Evolutionary conservation across 805 yeast species (phyloP).

Genomic region (Priceomyces castillae): DNA sequence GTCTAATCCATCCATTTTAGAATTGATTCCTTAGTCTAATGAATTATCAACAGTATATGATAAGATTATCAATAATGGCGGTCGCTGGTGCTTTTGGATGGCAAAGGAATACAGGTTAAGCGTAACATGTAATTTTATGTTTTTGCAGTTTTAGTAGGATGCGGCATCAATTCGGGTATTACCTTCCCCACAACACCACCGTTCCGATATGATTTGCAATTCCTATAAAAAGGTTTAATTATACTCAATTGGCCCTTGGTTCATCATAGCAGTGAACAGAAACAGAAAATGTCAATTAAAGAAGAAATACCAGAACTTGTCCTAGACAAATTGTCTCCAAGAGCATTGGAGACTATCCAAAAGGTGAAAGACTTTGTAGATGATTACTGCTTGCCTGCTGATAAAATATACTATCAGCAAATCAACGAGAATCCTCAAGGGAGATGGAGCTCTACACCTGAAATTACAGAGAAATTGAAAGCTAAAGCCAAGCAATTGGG

Average conservation of each 20-base stretch:
- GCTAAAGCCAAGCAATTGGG: constrained; percentile 50
- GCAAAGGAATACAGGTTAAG: not conserved
- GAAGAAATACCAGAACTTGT: constrained; percentile 43
- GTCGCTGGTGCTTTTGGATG: constrained; percentile 1
- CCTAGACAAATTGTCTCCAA: constrained; percentile 32
- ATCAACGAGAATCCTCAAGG: constrained; percentile 35
- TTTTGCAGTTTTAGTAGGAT: not conserved
- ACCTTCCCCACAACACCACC: no score
- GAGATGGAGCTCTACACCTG: constrained; percentile 50
- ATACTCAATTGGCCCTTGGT: no score
- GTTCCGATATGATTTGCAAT: no score
- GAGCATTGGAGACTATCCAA: constrained; percentile 38
- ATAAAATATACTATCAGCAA: constrained; percentile 41
- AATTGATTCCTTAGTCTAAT: not conserved
- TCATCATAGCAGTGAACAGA: no score
- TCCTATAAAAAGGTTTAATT: no score
- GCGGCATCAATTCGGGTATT: no score
- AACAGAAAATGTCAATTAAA: constrained; percentile 7
- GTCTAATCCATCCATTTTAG: constrained; percentile 36
- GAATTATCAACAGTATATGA: not conserved
- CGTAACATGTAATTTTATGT: not conserved
- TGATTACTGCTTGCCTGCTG: constrained; percentile 57
- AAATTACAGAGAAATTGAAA: constrained; percentile 50
- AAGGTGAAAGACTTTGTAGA: constrained; percentile 50
- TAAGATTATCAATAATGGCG: not conserved